Evolutionary conservation across 1,284 basidiomycete species (phyloP).

Genomic region (Irpex rosettiformis): DNA sequence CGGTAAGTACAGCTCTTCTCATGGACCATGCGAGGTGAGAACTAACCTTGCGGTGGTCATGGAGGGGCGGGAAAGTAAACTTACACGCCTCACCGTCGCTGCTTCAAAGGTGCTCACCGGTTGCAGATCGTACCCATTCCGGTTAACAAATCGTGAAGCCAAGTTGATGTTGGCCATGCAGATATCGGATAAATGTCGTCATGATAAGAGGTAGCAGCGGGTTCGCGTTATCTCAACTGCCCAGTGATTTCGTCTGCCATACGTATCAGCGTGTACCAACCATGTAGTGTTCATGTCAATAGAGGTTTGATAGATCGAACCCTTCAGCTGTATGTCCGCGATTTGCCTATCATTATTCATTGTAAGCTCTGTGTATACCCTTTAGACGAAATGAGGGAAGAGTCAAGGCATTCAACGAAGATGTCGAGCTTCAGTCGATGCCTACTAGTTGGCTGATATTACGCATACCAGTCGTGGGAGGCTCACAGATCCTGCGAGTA

Average conservation of each 20-base stretch:
- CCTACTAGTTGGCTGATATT: background rate
- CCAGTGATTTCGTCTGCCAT: background rate
- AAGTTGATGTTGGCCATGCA: constrained; percentile 11
- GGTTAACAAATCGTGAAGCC: background rate
- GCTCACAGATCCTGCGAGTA: background rate
- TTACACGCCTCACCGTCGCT: constrained; percentile 10
- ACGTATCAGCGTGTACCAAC: background rate
- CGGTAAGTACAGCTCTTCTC: constrained; percentile 12
- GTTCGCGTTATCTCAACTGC: background rate
- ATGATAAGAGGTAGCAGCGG: background rate
- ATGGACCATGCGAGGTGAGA: constrained; percentile 13
- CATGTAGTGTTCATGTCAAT: background rate
- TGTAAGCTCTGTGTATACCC: background rate
- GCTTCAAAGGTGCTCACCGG: constrained; percentile 1
- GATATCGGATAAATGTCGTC: constrained; percentile 15
- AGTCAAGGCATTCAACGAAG: background rate
- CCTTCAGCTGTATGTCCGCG: background rate
- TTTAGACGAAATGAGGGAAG: background rate
- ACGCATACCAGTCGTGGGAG: background rate
- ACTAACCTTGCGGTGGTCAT: constrained; percentile 11
- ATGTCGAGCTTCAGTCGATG: background rate
- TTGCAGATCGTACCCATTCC: background rate
- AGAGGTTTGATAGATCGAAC: background rate
- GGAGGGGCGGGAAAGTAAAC: constrained; percentile 5
- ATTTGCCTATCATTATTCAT: background rate